phyloP scores from a whole-genome alignment of 225 moss, liverwort and hornwort species.

The Anthoceros angustus region DNA sequence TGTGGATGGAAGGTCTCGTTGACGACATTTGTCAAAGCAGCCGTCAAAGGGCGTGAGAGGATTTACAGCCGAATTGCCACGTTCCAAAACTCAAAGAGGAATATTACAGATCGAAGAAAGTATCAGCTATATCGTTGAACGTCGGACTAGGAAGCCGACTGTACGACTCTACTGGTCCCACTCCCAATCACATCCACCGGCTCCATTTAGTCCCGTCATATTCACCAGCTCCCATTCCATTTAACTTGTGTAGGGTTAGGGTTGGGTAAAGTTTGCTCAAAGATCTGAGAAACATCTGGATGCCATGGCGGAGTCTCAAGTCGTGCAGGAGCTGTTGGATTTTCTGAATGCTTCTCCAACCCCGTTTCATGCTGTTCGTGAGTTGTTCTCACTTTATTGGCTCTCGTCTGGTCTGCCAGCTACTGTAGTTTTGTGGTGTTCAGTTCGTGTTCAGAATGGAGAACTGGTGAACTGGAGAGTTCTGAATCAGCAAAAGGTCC shows the following conservation, averaged over 20 bases:
- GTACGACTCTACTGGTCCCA: too few species aligned
- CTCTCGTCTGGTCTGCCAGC: not conserved
- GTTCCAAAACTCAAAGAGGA: too few species aligned
- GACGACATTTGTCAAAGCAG: too few species aligned
- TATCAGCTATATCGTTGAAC: too few species aligned
- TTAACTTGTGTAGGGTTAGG: not conserved
- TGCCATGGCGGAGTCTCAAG: slow-evolving; percentile 14
- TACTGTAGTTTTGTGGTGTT: not conserved
- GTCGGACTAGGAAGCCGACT: too few species aligned
- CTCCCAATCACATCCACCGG: too few species aligned
- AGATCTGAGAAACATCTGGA: slow-evolving; percentile 8
- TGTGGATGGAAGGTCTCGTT: too few species aligned
- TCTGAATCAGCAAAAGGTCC: not conserved
- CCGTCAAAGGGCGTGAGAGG: too few species aligned
- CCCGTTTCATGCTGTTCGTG: slow-evolving; percentile 79
- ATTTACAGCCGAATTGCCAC: too few species aligned
- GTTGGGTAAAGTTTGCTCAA: not conserved
- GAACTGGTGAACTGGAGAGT: not conserved
- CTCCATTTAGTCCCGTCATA: too few species aligned
- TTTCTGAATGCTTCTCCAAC: slow-evolving; percentile 81
- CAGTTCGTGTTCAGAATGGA: not conserved
- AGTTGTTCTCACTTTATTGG: slow-evolving; percentile 6
- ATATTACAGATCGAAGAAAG: too few species aligned
- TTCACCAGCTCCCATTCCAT: not conserved
- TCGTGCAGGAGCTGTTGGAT: slow-evolving; percentile 46